Conservation (phyloP, 306 rosid genomes). For the Lathyrus tuberosus region DNA sequence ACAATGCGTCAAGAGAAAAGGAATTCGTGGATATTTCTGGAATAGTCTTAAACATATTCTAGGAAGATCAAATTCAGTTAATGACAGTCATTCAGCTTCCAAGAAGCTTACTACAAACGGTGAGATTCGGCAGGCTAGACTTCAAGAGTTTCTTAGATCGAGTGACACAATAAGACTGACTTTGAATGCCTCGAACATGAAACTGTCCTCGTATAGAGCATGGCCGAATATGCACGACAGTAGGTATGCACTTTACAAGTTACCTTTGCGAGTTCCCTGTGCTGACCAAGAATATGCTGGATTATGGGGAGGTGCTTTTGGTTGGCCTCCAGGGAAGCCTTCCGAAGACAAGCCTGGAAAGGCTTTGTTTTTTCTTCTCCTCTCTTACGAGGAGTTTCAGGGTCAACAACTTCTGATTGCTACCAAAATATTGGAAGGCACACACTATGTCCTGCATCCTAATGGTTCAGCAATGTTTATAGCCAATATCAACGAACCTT, state of each 20-base stretch:
- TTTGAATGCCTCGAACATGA: conserved; percentile 63
- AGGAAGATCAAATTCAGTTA: conserved; percentile 62
- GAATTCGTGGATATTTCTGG: conserved; percentile 62
- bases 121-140: conserved; percentile 65
- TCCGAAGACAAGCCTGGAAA: conserved; percentile 86
- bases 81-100: conserved; percentile 50
- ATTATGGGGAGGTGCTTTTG: conserved; percentile 96
- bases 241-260: conserved; percentile 85
- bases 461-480: conserved; percentile 97
- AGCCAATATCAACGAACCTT: conserved; percentile 68
- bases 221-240: conserved; percentile 99
- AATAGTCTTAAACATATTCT: conserved; percentile 68
- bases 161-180: conserved; percentile 64
- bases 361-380: conserved; percentile 88
- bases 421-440: conserved; percentile 96
- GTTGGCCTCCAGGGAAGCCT: conserved; percentile 98
- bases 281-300: conserved; percentile 83
- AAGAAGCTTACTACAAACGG: conserved; percentile 61
- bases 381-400: conserved; percentile 78
- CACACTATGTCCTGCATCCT: conserved; percentile 94
- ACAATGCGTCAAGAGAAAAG: conserved; percentile 54
- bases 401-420: conserved; percentile 77
- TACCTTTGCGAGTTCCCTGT: conserved; percentile 70
- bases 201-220: conserved; percentile 82
- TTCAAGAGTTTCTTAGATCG: conserved; percentile 69